Evolutionary conservation across 2,329 filamentous ascomycete species (phyloP).

Genomic region (Knoxdaviesia capensis): DNA sequence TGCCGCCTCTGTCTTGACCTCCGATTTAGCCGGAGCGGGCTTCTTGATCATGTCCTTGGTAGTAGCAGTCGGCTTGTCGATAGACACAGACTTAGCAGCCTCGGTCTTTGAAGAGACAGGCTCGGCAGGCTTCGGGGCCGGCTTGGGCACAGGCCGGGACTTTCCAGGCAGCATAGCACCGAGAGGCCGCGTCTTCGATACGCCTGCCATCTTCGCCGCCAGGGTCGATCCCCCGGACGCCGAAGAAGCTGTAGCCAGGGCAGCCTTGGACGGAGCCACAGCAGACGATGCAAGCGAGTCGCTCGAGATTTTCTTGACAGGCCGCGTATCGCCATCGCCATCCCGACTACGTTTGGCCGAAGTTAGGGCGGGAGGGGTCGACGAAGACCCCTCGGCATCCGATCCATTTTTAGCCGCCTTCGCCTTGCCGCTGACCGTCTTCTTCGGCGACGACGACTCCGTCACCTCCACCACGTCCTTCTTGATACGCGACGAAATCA

Average conservation of each 20-base stretch:
- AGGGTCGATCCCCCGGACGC: too few relatives aligned
- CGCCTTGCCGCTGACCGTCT: neutral
- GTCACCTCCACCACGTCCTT: slow-evolving; percentile 12
- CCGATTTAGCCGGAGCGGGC: slow-evolving; percentile 7
- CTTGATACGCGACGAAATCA: slow-evolving; percentile 28
- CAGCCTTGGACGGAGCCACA: slow-evolving; percentile 12
- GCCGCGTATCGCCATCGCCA: neutral
- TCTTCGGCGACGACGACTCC: slow-evolving; percentile 8
- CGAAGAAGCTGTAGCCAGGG: too few relatives aligned
- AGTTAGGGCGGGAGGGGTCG: neutral
- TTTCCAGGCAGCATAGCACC: slow-evolving; percentile 24
- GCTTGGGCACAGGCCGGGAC: slow-evolving; percentile 21
- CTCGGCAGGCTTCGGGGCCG: slow-evolving; percentile 12
- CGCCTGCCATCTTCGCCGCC: too few relatives aligned
- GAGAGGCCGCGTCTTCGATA: slow-evolving; percentile 8
- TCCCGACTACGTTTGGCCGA: neutral
- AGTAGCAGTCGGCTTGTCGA: too few relatives aligned
- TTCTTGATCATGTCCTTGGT: neutral
- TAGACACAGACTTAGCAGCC: slow-evolving; percentile 5
- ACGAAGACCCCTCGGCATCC: neutral
- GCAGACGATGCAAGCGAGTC: neutral
- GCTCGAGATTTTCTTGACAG: too few relatives aligned
- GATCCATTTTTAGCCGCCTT: neutral
- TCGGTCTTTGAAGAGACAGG: slow-evolving; percentile 7
- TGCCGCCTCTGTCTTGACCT: slow-evolving; percentile 6